These are phyloP conservation scores for Cicer bijugum DNA, from an alignment of 306 rosid species.

Conservation along the genomic window DNA sequence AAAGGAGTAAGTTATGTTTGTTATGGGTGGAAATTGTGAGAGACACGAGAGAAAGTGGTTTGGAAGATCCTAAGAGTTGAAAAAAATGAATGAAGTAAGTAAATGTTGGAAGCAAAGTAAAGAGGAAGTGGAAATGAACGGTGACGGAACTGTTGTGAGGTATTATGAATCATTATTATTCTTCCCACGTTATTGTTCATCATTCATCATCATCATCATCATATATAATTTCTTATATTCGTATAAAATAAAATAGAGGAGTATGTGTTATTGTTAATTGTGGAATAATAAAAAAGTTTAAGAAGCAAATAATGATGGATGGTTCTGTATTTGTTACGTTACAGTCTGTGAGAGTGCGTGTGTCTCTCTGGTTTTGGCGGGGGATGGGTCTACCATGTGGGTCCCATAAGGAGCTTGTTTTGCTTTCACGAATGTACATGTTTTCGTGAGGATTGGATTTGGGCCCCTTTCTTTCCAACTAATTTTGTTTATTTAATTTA, in stretches of 20 bases:
- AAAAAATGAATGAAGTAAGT: constrained; percentile 31
- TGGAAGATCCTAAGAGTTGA: constrained; percentile 51
- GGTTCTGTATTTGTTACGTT: constrained; percentile 40
- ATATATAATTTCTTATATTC: constrained; percentile 7
- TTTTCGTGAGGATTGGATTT: constrained; percentile 11
- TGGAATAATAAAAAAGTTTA: constrained; percentile 7
- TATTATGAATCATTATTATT: constrained; percentile 12
- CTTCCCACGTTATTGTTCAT: constrained; percentile 36
- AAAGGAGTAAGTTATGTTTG: constrained; percentile 26
- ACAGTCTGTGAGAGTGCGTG: constrained; percentile 18
- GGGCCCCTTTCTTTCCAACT: not conserved
- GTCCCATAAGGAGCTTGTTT: constrained; percentile 42
- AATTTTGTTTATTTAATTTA: constrained; percentile 17
- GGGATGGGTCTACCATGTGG: constrained; percentile 40
- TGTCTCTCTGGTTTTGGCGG: constrained; percentile 23
- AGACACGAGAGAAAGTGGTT: constrained; percentile 20
- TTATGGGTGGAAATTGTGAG: constrained; percentile 37
- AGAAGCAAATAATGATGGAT: not conserved
- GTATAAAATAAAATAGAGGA: constrained; percentile 1
- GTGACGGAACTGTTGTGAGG: not conserved
- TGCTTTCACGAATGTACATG: constrained; percentile 48
- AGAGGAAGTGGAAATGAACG: constrained; percentile 22
- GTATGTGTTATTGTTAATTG: not conserved
- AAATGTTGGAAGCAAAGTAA: constrained; percentile 34
- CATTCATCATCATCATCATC: constrained; percentile 16